Evolutionary conservation across 805 yeast genomes (phyloP).

Genomic region (Yarrowia bubula): DNA sequence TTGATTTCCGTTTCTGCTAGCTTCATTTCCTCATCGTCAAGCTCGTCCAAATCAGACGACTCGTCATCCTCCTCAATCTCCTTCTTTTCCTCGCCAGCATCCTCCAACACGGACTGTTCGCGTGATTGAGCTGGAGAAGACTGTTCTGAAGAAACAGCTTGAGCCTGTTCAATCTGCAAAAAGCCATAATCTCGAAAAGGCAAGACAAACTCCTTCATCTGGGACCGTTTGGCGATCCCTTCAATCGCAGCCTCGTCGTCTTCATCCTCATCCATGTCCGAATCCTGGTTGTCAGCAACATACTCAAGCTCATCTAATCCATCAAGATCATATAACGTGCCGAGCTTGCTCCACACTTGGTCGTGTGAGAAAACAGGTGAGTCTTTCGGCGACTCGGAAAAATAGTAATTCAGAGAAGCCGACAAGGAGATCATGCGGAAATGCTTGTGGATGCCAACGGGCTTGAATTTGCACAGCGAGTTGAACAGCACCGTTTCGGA

Average conservation of each 20-base stretch:
- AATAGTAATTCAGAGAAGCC: constrained; percentile 37
- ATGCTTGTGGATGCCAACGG: constrained; percentile 55
- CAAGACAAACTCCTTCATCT: constrained; percentile 20
- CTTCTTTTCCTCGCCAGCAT: background rate
- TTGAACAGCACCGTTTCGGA: constrained; percentile 63
- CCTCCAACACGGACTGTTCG: background rate
- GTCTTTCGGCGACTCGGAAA: constrained; percentile 32
- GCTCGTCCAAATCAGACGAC: constrained; percentile 9
- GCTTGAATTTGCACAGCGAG: constrained; percentile 63
- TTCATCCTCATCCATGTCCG: constrained; percentile 19
- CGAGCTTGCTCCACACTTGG: constrained; percentile 60
- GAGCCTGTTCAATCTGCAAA: constrained; percentile 7
- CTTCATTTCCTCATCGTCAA: constrained; percentile 20
- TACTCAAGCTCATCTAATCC: constrained; percentile 54
- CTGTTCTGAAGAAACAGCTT: background rate
- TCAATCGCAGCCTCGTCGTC: constrained; percentile 22
- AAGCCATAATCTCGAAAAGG: constrained; percentile 13
- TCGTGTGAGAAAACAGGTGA: constrained; percentile 42
- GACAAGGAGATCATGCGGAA: constrained; percentile 38
- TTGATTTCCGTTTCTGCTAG: constrained; percentile 8
- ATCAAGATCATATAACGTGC: constrained; percentile 53
- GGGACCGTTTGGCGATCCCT: constrained; percentile 16
- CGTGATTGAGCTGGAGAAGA: background rate
- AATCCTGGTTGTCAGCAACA: constrained; percentile 10
- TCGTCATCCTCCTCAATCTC: background rate